Percentiles rank a stretch among this genome's conserved stretches.
Conservation (phyloP, 1,139 yeast species). For the Taphrina pruni region DNA sequence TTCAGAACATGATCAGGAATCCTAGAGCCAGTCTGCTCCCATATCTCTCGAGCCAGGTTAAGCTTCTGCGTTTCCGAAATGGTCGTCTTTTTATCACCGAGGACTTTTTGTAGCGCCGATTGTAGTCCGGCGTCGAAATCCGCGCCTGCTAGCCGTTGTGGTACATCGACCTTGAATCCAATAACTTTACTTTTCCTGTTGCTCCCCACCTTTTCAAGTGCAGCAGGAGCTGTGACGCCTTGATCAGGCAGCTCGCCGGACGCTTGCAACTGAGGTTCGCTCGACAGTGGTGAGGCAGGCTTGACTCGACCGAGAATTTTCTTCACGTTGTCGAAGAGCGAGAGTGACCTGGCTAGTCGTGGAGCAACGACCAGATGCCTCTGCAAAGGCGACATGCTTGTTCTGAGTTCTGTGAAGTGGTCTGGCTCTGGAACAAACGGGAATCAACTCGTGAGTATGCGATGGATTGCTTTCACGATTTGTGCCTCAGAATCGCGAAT, state of each 20-base stretch:
- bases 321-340: conserved; percentile 28
- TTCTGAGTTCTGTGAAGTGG: not conserved
- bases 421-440: too few relatives aligned
- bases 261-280: not conserved
- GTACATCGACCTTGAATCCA: conserved; percentile 24
- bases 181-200: conserved; percentile 6
- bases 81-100: not conserved
- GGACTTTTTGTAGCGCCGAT: not conserved
- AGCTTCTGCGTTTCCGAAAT: conserved; percentile 16
- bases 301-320: conserved; percentile 18
- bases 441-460: too few relatives aligned
- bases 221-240: not conserved
- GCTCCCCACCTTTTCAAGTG: conserved; percentile 1
- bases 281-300: conserved; percentile 17
- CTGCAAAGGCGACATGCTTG: not conserved
- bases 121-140: conserved; percentile 4
- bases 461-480: too few relatives aligned
- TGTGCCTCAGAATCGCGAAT: too few relatives aligned
- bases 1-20: conserved; percentile 30
- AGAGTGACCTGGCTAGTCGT: not conserved
- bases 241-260: not conserved
- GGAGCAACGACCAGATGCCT: not conserved
- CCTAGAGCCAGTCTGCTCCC: conserved; percentile 21
- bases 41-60: conserved; percentile 13
- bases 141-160: conserved; percentile 9